Conservation (phyloP, 2,329 filamentous ascomycete genomes). For the Calcarisporium arbuscula region DNA sequence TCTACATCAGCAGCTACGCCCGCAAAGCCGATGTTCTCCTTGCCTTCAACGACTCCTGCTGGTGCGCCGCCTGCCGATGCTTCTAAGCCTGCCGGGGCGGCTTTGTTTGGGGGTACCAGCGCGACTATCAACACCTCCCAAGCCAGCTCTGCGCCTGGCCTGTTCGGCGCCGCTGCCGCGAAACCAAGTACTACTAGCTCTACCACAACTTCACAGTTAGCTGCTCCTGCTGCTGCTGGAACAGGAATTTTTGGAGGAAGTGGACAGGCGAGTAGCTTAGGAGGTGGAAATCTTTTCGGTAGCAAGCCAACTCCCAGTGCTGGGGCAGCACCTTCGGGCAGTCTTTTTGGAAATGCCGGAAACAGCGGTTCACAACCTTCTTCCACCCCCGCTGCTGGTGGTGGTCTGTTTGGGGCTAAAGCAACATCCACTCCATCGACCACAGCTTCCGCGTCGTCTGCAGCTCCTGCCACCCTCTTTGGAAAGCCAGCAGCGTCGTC, state of each 20-base stretch:
- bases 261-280: conserved; percentile 16
- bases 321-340: conserved; percentile 13
- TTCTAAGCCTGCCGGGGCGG: conserved; percentile 18
- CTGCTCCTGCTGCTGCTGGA: conserved; percentile 13
- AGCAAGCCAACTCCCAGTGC: conserved; percentile 17
- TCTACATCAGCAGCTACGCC: conserved; percentile 21
- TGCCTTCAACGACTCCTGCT: conserved; percentile 49
- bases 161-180: conserved; percentile 18
- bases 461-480: conserved; percentile 30
- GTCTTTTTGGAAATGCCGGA: conserved; percentile 19
- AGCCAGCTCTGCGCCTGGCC: conserved; percentile 11
- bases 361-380: conserved; percentile 14
- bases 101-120: conserved; percentile 7
- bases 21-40: conserved; percentile 40
- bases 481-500: conserved; percentile 21
- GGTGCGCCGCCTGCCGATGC: conserved; percentile 43
- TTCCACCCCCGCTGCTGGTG: conserved; percentile 16
- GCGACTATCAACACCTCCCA: no score
- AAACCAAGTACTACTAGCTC: conserved; percentile 13
- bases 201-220: conserved; percentile 7
- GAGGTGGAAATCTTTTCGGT: conserved; percentile 9
- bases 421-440: conserved; percentile 28
- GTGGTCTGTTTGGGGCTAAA: conserved; percentile 35
- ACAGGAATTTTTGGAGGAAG: conserved; percentile 23
- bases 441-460: conserved; percentile 22